Conservation (phyloP, 208 protist genomes). For the Vickermania ingenoplastis region DNA sequence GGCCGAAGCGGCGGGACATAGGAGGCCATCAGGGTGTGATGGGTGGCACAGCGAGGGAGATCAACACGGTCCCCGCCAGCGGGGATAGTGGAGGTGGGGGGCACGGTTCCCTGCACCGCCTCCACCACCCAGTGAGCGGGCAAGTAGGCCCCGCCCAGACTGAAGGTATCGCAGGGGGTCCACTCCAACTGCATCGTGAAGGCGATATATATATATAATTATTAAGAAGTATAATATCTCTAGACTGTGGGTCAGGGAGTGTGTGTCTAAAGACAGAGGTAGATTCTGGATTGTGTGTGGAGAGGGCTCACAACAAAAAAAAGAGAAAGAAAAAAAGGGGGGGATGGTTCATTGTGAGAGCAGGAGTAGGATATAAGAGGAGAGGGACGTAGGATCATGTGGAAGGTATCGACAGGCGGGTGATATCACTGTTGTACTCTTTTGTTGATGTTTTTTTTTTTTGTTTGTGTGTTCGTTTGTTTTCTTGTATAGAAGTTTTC, state of each 20-base stretch:
- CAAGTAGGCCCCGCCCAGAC: not conserved
- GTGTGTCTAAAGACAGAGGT: no score
- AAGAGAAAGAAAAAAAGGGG: no score
- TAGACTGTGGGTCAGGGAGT: no score
- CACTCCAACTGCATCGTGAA: constrained; percentile 1
- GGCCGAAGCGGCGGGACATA: not conserved
- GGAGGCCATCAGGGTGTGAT: not conserved
- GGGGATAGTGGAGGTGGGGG: no score
- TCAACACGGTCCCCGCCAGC: no score
- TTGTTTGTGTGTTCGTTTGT: not conserved
- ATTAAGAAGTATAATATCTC: no score
- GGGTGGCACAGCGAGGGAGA: no score
- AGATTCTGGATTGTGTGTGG: no score
- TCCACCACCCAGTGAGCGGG: not conserved
- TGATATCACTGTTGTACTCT: not conserved
- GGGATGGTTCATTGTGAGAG: not conserved
- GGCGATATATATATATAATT: no score
- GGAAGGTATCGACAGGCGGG: not conserved
- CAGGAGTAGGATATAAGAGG: not conserved
- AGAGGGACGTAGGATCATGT: not conserved
- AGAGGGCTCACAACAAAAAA: no score
- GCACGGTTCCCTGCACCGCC: no score
- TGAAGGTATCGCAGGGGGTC: not conserved
- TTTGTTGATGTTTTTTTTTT: not conserved
- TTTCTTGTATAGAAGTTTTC: not conserved